Evolutionary conservation across 2,329 filamentous ascomycete genomes (phyloP).

Genomic region (Penicillium sp.): DNA sequence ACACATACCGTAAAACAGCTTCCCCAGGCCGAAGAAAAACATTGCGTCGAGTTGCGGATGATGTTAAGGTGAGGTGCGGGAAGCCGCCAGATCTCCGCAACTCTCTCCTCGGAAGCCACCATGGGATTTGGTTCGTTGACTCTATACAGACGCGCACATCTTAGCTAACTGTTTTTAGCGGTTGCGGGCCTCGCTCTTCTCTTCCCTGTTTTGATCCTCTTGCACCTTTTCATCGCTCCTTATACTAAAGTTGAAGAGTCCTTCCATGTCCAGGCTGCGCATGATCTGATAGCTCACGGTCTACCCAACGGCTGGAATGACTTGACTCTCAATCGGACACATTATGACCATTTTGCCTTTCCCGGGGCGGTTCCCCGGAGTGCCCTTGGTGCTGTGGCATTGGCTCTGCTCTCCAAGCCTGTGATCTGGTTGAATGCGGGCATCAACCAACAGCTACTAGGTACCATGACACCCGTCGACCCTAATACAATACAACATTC

Average conservation of each 20-base stretch:
- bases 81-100: slow-evolving; percentile 31
- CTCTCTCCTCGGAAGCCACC: slow-evolving; percentile 20
- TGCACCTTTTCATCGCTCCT: slow-evolving; percentile 74
- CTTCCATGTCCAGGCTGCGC: slow-evolving; percentile 92
- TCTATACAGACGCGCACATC: neutral
- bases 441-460: slow-evolving; percentile 59
- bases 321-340: slow-evolving; percentile 53
- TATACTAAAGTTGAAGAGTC: slow-evolving; percentile 99
- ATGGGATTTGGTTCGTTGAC: slow-evolving; percentile 27
- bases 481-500: neutral
- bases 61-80: slow-evolving; percentile 29
- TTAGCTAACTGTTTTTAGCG: slow-evolving; percentile 27
- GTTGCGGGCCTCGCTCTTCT: slow-evolving; percentile 52
- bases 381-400: slow-evolving; percentile 77
- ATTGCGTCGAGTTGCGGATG: slow-evolving; percentile 46
- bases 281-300: slow-evolving; percentile 84
- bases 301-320: slow-evolving; percentile 61
- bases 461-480: slow-evolving; percentile 39
- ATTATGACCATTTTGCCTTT: slow-evolving; percentile 89
- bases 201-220: slow-evolving; percentile 63
- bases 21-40: slow-evolving; percentile 70
- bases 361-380: slow-evolving; percentile 89
- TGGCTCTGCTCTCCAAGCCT: slow-evolving; percentile 73
- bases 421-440: slow-evolving; percentile 61
- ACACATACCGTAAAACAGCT: slow-evolving; percentile 69